These are phyloP conservation scores for Epicoccum nigrum DNA, from an alignment of 2,329 filamentous ascomycete species.

Conservation along the genomic window DNA sequence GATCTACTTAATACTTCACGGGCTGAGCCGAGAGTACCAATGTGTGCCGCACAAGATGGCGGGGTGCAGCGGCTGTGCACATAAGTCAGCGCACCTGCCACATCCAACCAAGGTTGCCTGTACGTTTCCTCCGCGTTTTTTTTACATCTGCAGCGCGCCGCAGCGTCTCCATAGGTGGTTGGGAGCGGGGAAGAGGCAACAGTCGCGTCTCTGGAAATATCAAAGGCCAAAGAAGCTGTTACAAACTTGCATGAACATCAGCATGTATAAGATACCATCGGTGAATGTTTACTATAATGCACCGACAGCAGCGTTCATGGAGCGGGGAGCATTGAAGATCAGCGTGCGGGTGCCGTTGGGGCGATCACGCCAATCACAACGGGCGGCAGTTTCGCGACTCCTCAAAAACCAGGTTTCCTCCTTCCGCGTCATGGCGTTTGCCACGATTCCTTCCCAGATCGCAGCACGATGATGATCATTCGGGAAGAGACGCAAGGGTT, in stretches of 20 bases:
- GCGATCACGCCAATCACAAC: slow-evolving; percentile 8
- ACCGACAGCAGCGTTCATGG: not conserved
- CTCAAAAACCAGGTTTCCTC: slow-evolving; percentile 34
- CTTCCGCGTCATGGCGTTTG: slow-evolving; percentile 3
- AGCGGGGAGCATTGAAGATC: not conserved
- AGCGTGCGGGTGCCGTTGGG: slow-evolving; percentile 7
- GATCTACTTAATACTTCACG: not conserved
- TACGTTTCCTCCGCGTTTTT: slow-evolving; percentile 1
- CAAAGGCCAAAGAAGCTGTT: no score
- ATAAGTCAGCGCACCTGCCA: slow-evolving; percentile 7
- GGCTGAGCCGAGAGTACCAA: not conserved
- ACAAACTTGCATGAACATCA: not conserved
- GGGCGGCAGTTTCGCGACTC: slow-evolving; percentile 17
- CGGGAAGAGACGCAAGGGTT: slow-evolving; percentile 27
- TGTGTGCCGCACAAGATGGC: slow-evolving; percentile 5
- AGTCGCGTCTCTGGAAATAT: no score
- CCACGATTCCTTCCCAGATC: slow-evolving; percentile 14
- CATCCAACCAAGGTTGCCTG: not conserved
- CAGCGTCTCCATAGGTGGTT: not conserved
- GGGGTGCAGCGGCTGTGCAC: slow-evolving; percentile 15
- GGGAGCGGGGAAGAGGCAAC: not conserved
- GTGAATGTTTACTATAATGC: no score
- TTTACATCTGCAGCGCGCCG: slow-evolving; percentile 1
- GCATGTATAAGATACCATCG: not conserved
- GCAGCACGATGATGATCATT: slow-evolving; percentile 19